A percentile compares a stretch with the other conserved stretches of the same genome.
These are phyloP conservation scores for Heritiera littoralis DNA, from an alignment of 345 rosid genomes.

Conservation along the genomic window DNA sequence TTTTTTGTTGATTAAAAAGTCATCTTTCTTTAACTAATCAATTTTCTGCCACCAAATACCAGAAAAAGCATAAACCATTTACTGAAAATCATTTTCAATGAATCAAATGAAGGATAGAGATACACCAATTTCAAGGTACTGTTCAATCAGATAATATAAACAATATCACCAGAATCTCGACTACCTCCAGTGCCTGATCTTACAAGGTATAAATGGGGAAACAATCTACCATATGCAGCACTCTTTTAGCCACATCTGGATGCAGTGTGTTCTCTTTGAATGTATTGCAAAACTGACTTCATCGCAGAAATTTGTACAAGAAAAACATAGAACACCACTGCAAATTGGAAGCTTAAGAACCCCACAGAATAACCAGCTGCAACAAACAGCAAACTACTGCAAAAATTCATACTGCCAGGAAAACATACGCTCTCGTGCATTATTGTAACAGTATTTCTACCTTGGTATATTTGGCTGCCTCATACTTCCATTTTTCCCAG, in stretches of 20 bases:
- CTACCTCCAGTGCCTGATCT: neutral
- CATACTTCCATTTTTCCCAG: neutral
- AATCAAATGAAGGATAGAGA: neutral
- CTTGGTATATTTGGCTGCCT: conserved; percentile 5
- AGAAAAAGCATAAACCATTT: too few species aligned
- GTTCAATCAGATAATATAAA: neutral
- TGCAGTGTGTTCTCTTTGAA: conserved; percentile 7
- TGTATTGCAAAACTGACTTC: neutral
- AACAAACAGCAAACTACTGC: conserved; percentile 4
- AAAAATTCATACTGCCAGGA: neutral
- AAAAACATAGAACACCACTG: neutral
- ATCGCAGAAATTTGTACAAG: neutral
- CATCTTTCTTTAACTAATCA: too few species aligned
- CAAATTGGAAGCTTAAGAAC: neutral
- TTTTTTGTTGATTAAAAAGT: too few species aligned
- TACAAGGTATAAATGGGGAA: neutral
- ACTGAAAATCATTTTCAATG: too few species aligned
- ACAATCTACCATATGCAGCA: neutral
- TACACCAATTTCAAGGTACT: neutral
- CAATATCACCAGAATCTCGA: neutral
- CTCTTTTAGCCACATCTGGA: neutral
- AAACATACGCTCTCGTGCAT: too few species aligned
- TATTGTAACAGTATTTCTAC: neutral
- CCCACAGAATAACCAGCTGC: neutral
- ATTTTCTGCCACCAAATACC: too few species aligned